These are phyloP conservation scores for Inonotus hispidus DNA, from an alignment of 1,284 basidiomycete genomes.

Conservation along the genomic window DNA sequence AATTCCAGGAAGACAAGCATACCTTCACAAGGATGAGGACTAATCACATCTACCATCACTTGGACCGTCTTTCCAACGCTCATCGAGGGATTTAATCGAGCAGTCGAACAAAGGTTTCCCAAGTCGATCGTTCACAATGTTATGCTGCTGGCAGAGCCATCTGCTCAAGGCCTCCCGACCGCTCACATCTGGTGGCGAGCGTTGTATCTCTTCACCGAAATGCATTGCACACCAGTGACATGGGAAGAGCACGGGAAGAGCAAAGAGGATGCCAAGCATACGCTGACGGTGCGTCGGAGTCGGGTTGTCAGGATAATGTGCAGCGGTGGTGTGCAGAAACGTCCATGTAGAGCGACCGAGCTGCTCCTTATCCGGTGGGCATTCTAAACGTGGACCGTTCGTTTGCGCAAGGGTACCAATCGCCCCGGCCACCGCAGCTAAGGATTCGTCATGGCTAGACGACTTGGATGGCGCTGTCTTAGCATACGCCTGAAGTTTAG, in stretches of 20 bases:
- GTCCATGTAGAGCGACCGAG: constrained; percentile 93
- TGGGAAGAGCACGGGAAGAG: constrained; percentile 82
- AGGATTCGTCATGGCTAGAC: background rate
- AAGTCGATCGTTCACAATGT: constrained; percentile 82
- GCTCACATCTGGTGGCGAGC: constrained; percentile 69
- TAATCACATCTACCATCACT: constrained; percentile 84
- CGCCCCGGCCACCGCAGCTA: constrained; percentile 33
- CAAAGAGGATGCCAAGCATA: constrained; percentile 74
- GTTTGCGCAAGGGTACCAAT: constrained; percentile 36
- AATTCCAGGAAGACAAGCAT: too few species aligned
- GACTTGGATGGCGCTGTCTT: constrained; percentile 18
- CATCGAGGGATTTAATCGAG: constrained; percentile 55
- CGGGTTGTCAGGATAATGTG: constrained; percentile 86
- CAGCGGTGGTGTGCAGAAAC: constrained; percentile 89
- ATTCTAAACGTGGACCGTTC: constrained; percentile 51
- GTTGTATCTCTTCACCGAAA: constrained; percentile 63
- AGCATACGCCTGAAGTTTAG: constrained; percentile 23
- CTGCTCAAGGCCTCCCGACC: constrained; percentile 61
- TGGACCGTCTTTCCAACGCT: constrained; percentile 90
- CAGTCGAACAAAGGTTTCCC: constrained; percentile 85
- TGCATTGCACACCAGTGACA: constrained; percentile 82
- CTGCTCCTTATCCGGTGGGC: constrained; percentile 83
- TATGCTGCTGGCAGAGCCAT: constrained; percentile 91
- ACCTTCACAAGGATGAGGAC: too few species aligned
- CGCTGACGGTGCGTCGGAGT: constrained; percentile 66